Conservation (phyloP, 139 green algal genomes). For the Chlamydomonas sp. region DNA sequence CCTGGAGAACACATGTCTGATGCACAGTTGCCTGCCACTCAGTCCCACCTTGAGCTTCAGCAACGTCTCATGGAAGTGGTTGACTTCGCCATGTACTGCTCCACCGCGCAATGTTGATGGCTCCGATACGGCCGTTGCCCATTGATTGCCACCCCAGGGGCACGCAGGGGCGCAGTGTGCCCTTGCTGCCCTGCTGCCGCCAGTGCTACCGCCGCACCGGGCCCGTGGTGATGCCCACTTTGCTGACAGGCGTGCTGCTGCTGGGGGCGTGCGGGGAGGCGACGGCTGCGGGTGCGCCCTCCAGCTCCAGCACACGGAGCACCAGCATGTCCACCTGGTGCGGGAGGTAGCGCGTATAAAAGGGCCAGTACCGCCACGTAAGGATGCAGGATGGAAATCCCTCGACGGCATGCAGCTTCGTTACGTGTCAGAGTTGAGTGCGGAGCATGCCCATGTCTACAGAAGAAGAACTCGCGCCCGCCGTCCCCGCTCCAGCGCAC, state of each 20-base stretch:
- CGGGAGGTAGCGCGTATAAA: background rate
- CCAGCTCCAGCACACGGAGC: constrained; percentile 43
- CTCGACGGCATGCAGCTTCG: background rate
- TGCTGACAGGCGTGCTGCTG: background rate
- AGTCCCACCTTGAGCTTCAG: constrained; percentile 70
- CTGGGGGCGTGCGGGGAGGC: background rate
- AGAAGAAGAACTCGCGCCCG: background rate
- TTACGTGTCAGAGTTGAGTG: background rate
- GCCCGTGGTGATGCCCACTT: background rate
- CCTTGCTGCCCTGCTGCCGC: background rate
- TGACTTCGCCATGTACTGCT: constrained; percentile 75
- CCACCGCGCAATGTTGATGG: constrained; percentile 84
- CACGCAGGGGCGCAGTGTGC: background rate
- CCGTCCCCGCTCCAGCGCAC: background rate
- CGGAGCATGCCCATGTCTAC: background rate
- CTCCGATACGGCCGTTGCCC: constrained; percentile 60
- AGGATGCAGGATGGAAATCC: background rate
- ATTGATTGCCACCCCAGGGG: background rate
- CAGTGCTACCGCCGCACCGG: background rate
- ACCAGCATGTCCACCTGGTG: constrained; percentile 45
- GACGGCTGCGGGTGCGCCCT: background rate
- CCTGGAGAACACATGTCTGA: background rate
- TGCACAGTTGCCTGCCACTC: background rate
- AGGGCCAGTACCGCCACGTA: background rate
- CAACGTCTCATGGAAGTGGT: constrained; percentile 89